These are phyloP conservation scores for Phlebiopsis gigantea DNA, from an alignment of 768 basidiomycete species.

Conservation along the genomic window DNA sequence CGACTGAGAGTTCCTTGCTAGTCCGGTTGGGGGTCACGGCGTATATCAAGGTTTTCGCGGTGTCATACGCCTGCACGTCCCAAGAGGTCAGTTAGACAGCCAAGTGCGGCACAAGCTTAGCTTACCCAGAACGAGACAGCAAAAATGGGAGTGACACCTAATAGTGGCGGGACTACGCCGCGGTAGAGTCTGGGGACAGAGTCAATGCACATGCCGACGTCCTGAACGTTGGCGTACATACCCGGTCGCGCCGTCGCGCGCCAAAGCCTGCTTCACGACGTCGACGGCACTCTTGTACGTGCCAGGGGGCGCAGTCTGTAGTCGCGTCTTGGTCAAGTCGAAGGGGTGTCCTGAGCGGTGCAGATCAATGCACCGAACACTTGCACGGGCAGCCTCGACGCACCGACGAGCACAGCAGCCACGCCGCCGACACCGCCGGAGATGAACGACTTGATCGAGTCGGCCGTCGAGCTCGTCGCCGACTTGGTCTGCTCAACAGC, in stretches of 20 bases:
- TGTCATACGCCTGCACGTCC: conserved; percentile 74
- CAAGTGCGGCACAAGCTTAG: no score
- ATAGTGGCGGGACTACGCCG: conserved; percentile 87
- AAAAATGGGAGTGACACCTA: conserved; percentile 97
- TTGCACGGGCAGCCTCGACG: conserved; percentile 25
- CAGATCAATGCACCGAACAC: neutral
- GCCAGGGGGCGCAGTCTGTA: conserved; percentile 89
- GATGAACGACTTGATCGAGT: conserved; percentile 76
- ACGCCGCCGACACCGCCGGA: conserved; percentile 92
- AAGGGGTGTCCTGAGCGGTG: conserved; percentile 80
- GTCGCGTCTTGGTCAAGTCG: conserved; percentile 91
- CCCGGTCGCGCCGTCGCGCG: conserved; percentile 90
- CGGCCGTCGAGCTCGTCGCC: conserved; percentile 23
- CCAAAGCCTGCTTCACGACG: conserved; percentile 86
- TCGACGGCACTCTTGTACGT: conserved; percentile 89
- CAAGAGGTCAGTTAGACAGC: neutral
- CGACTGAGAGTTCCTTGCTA: conserved; percentile 54
- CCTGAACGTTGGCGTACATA: conserved; percentile 28
- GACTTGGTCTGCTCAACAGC: conserved; percentile 16
- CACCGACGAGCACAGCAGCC: conserved; percentile 84
- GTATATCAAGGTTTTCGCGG: conserved; percentile 83
- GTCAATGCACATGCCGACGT: neutral
- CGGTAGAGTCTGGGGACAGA: conserved; percentile 65
- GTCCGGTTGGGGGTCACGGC: conserved; percentile 73
- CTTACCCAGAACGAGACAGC: conserved; percentile 94